Evolutionary conservation across 352 stramenopile genomes (phyloP).

Genomic region (Phytopythium sindhum): DNA sequence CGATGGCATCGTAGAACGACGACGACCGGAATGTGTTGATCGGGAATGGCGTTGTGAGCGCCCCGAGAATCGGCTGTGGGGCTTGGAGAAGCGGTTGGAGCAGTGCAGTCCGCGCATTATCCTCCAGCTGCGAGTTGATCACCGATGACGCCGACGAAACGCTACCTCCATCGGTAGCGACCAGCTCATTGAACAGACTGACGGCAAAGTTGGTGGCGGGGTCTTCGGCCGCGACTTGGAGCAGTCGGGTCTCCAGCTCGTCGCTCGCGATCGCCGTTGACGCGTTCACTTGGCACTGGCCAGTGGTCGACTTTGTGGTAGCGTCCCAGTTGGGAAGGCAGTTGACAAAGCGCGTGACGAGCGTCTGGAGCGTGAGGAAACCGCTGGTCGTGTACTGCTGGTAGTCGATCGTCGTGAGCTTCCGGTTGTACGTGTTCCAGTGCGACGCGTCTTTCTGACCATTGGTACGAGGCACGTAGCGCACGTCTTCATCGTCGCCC

Average conservation of each 20-base stretch:
- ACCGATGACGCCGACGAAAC: neutral
- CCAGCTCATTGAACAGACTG: constrained; percentile 1
- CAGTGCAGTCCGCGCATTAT: constrained; percentile 16
- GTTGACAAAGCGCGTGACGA: constrained; percentile 54
- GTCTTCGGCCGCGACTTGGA: neutral
- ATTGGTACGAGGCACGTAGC: constrained; percentile 5
- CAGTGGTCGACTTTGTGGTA: constrained; percentile 23
- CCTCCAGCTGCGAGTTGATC: constrained; percentile 9
- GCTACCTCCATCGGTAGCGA: neutral
- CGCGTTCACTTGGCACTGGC: constrained; percentile 2
- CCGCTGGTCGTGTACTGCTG: constrained; percentile 40
- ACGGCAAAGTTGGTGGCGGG: constrained; percentile 1
- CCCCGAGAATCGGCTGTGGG: constrained; percentile 37
- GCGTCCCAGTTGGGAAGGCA: constrained; percentile 55
- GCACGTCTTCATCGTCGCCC: neutral
- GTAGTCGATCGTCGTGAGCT: constrained; percentile 30
- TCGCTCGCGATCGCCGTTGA: neutral
- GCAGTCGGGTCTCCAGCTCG: neutral
- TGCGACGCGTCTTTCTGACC: neutral
- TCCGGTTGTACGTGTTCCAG: neutral
- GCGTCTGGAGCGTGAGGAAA: constrained; percentile 11
- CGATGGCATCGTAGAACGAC: constrained; percentile 56
- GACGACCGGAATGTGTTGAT: constrained; percentile 32
- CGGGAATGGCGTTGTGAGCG: constrained; percentile 32
- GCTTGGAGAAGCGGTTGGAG: constrained; percentile 32